A percentile compares a stretch with the other conserved stretches of the same genome.
phyloP scores from a whole-genome alignment of 352 stramenopile genomes.

The Paralagenidium karlingii region DNA sequence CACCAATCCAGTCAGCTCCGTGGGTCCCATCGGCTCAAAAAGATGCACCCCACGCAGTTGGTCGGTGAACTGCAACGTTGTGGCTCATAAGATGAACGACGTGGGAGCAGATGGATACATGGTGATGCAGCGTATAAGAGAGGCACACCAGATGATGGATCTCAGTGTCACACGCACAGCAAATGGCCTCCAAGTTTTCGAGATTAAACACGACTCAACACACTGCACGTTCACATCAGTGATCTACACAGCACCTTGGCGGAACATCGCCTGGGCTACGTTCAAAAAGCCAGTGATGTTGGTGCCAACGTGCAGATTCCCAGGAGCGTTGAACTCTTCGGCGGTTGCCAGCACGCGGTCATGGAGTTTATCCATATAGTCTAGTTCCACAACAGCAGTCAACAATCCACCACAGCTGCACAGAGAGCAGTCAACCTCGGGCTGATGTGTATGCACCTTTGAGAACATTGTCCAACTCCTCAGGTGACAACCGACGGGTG shows the following conservation, averaged over 20 bases:
- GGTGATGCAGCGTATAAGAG: too few relatives aligned
- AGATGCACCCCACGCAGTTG: too few relatives aligned
- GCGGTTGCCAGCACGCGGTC: slow-evolving; percentile 53
- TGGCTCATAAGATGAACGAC: too few relatives aligned
- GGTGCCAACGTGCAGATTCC: slow-evolving; percentile 79
- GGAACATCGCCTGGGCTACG: slow-evolving; percentile 95
- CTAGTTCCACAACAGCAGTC: slow-evolving; percentile 9
- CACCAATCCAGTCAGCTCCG: too few relatives aligned
- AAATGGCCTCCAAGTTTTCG: not conserved
- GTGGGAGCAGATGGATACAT: too few relatives aligned
- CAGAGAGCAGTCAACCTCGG: not conserved
- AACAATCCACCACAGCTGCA: too few relatives aligned
- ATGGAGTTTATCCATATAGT: slow-evolving; percentile 72
- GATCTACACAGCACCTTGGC: slow-evolving; percentile 91
- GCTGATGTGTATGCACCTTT: slow-evolving; percentile 24
- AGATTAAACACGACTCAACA: not conserved
- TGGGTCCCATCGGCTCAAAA: too few relatives aligned
- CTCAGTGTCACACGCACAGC: too few relatives aligned
- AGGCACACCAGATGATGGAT: too few relatives aligned
- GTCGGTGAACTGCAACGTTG: too few relatives aligned
- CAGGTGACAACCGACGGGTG: slow-evolving; percentile 31
- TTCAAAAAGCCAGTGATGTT: slow-evolving; percentile 97
- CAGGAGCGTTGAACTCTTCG: slow-evolving; percentile 61
- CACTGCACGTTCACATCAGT: slow-evolving; percentile 1
- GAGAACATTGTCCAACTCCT: slow-evolving; percentile 56